Evolutionary conservation across 148 eudicot species (phyloP).

Genomic region (Bassia scoparia): DNA sequence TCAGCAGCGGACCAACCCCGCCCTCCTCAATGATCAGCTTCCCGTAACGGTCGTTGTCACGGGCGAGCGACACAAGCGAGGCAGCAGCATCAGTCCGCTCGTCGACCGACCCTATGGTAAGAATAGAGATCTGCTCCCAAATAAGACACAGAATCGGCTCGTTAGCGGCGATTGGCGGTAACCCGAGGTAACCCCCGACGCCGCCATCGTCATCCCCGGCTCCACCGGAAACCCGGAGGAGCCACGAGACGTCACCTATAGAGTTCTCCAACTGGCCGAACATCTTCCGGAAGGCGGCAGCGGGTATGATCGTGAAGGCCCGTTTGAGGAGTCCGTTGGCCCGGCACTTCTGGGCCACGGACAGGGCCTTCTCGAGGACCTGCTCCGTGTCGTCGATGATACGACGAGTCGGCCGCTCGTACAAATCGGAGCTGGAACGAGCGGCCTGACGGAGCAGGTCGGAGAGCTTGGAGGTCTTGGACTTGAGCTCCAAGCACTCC

Average conservation of each 20-base stretch:
- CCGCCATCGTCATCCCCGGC: constrained; percentile 38
- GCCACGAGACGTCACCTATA: constrained; percentile 74
- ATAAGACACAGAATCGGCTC: constrained; percentile 84
- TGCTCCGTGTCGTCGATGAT: constrained; percentile 78
- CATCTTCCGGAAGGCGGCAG: constrained; percentile 74
- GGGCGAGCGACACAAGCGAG: constrained; percentile 65
- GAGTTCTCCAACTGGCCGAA: constrained; percentile 65
- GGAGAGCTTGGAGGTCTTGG: constrained; percentile 71
- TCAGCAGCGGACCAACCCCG: constrained; percentile 71
- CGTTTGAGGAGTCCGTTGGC: constrained; percentile 71
- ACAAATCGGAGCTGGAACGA: constrained; percentile 71
- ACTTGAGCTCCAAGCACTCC: constrained; percentile 70
- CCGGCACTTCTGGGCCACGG: constrained; percentile 62
- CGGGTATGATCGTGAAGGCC: constrained; percentile 73
- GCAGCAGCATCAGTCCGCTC: constrained; percentile 80
- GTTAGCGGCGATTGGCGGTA: constrained; percentile 92
- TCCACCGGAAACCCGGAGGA: constrained; percentile 70
- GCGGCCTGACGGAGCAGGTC: constrained; percentile 89
- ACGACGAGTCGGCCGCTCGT: constrained; percentile 85
- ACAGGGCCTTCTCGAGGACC: constrained; percentile 63
- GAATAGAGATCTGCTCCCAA: constrained; percentile 85
- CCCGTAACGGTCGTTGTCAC: constrained; percentile 75
- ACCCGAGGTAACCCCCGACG: constrained; percentile 51
- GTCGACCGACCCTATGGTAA: constrained; percentile 55
- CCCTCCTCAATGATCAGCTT: constrained; percentile 89